These are phyloP conservation scores for Pseudocercospora crystallina DNA, from an alignment of 2,329 filamentous ascomycete species.

Conservation along the genomic window DNA sequence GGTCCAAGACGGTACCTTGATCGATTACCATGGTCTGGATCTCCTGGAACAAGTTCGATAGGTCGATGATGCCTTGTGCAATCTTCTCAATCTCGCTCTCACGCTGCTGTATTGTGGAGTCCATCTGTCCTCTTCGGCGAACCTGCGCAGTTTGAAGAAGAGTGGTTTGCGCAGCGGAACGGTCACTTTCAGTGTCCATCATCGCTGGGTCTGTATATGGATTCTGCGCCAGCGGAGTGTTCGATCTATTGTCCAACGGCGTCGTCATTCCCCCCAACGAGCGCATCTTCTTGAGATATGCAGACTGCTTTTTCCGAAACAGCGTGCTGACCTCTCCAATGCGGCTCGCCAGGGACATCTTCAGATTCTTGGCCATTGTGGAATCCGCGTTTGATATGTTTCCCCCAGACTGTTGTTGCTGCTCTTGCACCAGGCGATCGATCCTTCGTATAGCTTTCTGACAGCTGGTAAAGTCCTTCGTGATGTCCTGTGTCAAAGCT, in stretches of 20 bases:
- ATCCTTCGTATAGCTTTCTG: conserved; percentile 85
- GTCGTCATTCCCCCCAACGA: conserved; percentile 49
- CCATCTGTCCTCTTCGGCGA: conserved; percentile 67
- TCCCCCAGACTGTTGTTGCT: conserved; percentile 61
- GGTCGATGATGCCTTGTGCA: conserved; percentile 94
- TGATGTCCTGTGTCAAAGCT: conserved; percentile 84
- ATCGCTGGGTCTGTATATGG: conserved; percentile 82
- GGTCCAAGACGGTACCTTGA: conserved; percentile 53
- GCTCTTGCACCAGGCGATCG: conserved; percentile 81
- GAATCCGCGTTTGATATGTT: conserved; percentile 80
- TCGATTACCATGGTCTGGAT: conserved; percentile 81
- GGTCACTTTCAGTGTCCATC: conserved; percentile 90
- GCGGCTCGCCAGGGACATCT: conserved; percentile 81
- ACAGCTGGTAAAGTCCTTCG: conserved; percentile 82
- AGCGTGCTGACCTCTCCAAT: conserved; percentile 89
- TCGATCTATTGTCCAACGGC: conserved; percentile 46
- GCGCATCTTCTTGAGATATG: conserved; percentile 71
- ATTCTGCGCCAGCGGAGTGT: conserved; percentile 52
- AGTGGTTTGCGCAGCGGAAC: conserved; percentile 85
- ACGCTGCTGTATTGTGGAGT: conserved; percentile 81
- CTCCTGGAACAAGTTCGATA: conserved; percentile 95
- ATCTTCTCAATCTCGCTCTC: conserved; percentile 98
- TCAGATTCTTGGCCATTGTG: conserved; percentile 93
- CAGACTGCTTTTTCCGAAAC: conserved; percentile 96
- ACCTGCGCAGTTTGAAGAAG: conserved; percentile 68